Evolutionary conservation across 257 asterid species (phyloP), one percentile per base, ranked within the genome.

Genomic region (Jacaranda copaia): DNA sequence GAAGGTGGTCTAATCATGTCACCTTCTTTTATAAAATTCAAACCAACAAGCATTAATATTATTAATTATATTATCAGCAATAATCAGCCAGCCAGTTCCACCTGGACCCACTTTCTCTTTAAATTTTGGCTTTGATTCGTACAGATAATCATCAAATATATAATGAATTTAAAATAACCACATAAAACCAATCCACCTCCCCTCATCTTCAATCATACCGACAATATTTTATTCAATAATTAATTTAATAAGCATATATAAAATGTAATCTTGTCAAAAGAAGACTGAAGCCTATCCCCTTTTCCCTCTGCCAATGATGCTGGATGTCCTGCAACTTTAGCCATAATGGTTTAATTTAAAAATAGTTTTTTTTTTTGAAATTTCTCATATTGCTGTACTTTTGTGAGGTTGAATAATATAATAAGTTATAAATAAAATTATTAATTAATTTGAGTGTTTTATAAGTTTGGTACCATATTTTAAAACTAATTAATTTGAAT

Each of bases 41-140:
- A 20, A 49, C 79, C 73, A 46, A 45, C 18, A 69, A 0, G 40
- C 4, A 18, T 45, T 53, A 59, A 80, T 4, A 55, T n/a, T 55
- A 39, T 8, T 64, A 71, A 72, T 56, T 68, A 13, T 39, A 58
- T 61, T 43, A 71, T 64, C 16, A 52, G 35, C 51, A 72, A 62
- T 66, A 80, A 82, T 81, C 60, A 70, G 82, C 69, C 86, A 80
- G 87, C 69, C 39, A 77, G 81, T 72, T 78, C 85, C 91, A 85
- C 81, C 56, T 80, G 87, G 88, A 68, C 89, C 91, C 88, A 69
- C 84, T 69, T 69, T 39, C 77, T 18, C 49, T 35, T 14, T 16
- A 42, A 20, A 66, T 64, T 49, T 64, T 20, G 49, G 49, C 36
- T 55, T 76, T 16, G 8, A 70, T 70, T 77, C 68, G 53, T 52